These are phyloP conservation scores for Leccinum imitatum DNA, from an alignment of 768 basidiomycete genomes.

Conservation along the genomic window DNA sequence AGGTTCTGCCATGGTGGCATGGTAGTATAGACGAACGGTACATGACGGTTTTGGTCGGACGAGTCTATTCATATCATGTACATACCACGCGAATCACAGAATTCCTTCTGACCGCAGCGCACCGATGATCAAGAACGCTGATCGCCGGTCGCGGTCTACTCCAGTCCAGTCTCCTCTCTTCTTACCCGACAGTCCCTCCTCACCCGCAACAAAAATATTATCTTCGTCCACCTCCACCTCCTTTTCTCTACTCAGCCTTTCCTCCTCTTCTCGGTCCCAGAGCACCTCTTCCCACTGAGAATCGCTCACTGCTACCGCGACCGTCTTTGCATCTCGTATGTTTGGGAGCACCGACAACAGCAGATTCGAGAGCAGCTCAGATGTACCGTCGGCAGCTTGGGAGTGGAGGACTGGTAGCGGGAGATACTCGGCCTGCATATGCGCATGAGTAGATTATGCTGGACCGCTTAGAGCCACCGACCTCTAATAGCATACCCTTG, in stretches of 20 bases:
- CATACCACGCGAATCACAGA: slow-evolving; percentile 34
- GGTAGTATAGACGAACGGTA: slow-evolving; percentile 1
- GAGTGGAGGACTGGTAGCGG: slow-evolving; percentile 70
- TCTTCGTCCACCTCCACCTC: slow-evolving; percentile 34
- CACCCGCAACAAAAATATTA: slow-evolving; percentile 62
- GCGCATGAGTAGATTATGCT: slow-evolving; percentile 1
- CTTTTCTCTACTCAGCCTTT: slow-evolving; percentile 30
- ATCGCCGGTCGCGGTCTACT: slow-evolving; percentile 73
- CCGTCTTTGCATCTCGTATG: slow-evolving; percentile 68
- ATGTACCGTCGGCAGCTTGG: slow-evolving; percentile 62
- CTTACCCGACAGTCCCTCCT: slow-evolving; percentile 49
- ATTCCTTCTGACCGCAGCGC: slow-evolving; percentile 73
- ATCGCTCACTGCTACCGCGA: slow-evolving; percentile 76
- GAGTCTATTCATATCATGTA: not conserved
- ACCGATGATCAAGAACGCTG: slow-evolving; percentile 78
- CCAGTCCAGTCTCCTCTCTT: slow-evolving; percentile 73
- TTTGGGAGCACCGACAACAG: slow-evolving; percentile 74
- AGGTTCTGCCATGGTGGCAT: slow-evolving; percentile 27
- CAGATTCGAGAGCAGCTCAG: slow-evolving; percentile 72
- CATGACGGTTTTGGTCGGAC: not conserved
- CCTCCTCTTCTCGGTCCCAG: slow-evolving; percentile 71
- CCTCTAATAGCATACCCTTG: slow-evolving; percentile 86
- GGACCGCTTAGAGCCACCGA: slow-evolving; percentile 27
- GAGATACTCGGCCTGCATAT: slow-evolving; percentile 74
- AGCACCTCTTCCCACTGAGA: slow-evolving; percentile 80